A percentile compares a stretch with the other conserved stretches of the same genome.
Evolutionary conservation across 1,284 basidiomycete genomes (phyloP).

Genomic region (Sanguinoderma infundibulare): DNA sequence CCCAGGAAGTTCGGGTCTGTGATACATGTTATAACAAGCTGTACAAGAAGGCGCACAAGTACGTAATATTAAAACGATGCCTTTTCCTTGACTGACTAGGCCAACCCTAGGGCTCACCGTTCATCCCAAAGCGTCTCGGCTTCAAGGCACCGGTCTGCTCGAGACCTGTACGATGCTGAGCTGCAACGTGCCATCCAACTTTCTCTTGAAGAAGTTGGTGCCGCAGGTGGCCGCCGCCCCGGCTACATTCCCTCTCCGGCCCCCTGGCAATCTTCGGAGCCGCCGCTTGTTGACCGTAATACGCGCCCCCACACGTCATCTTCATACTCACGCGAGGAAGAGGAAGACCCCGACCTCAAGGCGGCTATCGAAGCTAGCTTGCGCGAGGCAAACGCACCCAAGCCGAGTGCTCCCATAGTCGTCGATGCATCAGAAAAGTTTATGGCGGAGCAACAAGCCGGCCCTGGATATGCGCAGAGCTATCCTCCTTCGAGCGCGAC

Average conservation of each 20-base stretch:
- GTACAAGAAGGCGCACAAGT: conserved; percentile 50
- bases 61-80: conserved; percentile 4
- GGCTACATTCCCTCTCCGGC: conserved; percentile 74
- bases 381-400: conserved; percentile 80
- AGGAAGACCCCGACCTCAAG: conserved; percentile 91
- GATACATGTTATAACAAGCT: conserved; percentile 87
- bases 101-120: conserved; percentile 42
- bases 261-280: conserved; percentile 70
- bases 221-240: conserved; percentile 50
- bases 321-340: conserved; percentile 52
- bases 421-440: conserved; percentile 51
- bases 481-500: conserved; percentile 46
- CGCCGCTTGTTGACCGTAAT: conserved; percentile 65
- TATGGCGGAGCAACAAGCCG: conserved; percentile 8
- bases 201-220: conserved; percentile 81
- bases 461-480: conserved; percentile 34
- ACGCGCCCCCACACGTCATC: conserved; percentile 41
- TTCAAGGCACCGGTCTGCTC: conserved; percentile 56
- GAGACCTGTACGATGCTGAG: conserved; percentile 84
- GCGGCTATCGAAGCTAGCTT: conserved; percentile 97
- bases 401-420: conserved; percentile 76
- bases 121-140: conserved; percentile 53
- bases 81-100: not conserved
- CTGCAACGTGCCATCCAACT: conserved; percentile 93
- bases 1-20: conserved; percentile 93